Conservation (phyloP, 2,329 filamentous ascomycete species). For the Cordyceps javanica region DNA sequence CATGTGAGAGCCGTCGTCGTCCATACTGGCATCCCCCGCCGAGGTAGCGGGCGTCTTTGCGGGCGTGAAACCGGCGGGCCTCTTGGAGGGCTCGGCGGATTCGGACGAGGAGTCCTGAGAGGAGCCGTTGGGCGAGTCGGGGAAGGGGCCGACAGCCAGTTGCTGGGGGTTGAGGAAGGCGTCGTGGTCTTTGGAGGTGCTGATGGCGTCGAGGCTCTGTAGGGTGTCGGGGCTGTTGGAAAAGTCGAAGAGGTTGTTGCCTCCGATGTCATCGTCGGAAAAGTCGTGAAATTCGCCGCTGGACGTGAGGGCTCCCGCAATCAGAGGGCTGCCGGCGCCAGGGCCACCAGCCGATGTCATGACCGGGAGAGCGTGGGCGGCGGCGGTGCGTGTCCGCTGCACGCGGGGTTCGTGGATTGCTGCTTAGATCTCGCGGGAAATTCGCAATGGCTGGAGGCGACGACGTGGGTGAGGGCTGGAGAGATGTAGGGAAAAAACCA, state of each 20-base stretch:
- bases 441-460: not conserved
- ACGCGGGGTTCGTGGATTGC: not conserved
- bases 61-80: slow-evolving; percentile 40
- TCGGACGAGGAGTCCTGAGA: slow-evolving; percentile 47
- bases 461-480: not conserved
- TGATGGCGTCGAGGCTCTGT: slow-evolving; percentile 27
- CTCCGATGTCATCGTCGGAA: slow-evolving; percentile 30
- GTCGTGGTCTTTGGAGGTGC: slow-evolving; percentile 24
- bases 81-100: slow-evolving; percentile 42
- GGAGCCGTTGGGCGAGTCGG: slow-evolving; percentile 35
- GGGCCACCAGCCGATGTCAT: slow-evolving; percentile 29
- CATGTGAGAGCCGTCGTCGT: slow-evolving; percentile 32
- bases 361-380: slow-evolving; percentile 22
- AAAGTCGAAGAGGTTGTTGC: slow-evolving; percentile 29
- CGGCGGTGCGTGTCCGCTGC: slow-evolving; percentile 17
- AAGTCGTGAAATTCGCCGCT: slow-evolving; percentile 32
- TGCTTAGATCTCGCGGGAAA: not conserved
- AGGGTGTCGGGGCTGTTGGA: slow-evolving; percentile 32
- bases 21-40: slow-evolving; percentile 36
- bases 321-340: slow-evolving; percentile 32
- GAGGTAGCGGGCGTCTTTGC: slow-evolving; percentile 36
- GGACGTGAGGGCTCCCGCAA: slow-evolving; percentile 31
- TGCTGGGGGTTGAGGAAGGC: slow-evolving; percentile 28
- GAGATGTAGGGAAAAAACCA: not conserved
- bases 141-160: slow-evolving; percentile 32